Percentiles rank a stretch among this genome's conserved stretches.
These are phyloP conservation scores for Linum lewisii DNA, from an alignment of 345 rosid genomes.

Conservation along the genomic window DNA sequence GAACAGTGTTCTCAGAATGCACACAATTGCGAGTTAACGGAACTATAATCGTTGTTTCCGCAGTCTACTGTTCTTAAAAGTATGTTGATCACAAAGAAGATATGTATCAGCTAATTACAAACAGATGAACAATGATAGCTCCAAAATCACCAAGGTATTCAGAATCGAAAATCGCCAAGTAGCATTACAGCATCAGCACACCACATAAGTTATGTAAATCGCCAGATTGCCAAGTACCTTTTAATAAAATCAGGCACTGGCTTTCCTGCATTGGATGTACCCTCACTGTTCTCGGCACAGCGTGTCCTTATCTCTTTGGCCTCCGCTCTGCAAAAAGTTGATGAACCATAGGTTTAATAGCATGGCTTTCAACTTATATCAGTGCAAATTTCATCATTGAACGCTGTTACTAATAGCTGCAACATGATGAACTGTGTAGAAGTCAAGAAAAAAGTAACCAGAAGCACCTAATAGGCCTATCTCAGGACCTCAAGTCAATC, in stretches of 20 bases:
- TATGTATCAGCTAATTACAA: too few species aligned
- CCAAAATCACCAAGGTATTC: too few species aligned
- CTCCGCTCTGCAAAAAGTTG: constrained; percentile 49
- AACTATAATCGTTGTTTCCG: background rate
- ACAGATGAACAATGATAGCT: too few species aligned
- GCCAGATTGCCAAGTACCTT: too few species aligned
- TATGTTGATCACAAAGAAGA: too few species aligned
- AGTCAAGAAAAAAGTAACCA: background rate
- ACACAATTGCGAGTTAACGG: background rate
- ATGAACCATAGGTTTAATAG: background rate
- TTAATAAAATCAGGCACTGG: constrained; percentile 60
- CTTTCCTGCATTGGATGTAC: constrained; percentile 17
- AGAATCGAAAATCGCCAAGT: too few species aligned
- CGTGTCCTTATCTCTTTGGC: constrained; percentile 44
- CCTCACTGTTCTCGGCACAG: constrained; percentile 17
- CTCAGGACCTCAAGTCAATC: background rate
- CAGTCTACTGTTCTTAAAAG: background rate
- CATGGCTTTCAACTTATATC: background rate
- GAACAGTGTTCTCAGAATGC: background rate
- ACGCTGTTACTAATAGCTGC: background rate
- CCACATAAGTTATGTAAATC: too few species aligned
- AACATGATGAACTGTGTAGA: background rate
- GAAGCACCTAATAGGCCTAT: background rate
- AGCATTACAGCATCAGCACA: too few species aligned
- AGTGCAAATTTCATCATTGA: background rate